Conservation (phyloP, 2,329 filamentous ascomycete genomes). For the Pyrenophora teres region DNA sequence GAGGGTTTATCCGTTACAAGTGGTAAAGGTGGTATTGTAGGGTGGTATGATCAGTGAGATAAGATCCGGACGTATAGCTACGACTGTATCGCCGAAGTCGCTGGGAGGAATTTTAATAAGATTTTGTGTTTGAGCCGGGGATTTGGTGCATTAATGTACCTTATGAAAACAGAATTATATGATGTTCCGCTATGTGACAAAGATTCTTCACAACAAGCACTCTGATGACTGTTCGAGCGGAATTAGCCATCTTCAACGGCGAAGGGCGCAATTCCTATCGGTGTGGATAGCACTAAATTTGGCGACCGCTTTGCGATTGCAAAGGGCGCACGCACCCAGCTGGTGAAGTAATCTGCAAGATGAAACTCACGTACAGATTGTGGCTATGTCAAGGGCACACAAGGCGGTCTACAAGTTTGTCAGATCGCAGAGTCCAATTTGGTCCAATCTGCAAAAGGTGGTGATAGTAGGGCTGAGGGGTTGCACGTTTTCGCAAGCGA, state of each 20-base stretch:
- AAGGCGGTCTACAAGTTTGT: constrained; percentile 1
- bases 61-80: too few relatives aligned
- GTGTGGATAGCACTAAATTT: neutral
- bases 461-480: constrained; percentile 12
- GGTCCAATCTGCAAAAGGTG: neutral
- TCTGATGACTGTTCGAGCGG: constrained; percentile 16
- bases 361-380: constrained; percentile 4
- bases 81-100: too few relatives aligned
- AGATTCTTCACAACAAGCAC: constrained; percentile 7
- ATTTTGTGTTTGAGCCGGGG: neutral
- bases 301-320: neutral
- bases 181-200: neutral
- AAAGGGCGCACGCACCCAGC: constrained; percentile 8
- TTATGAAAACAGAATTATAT: neutral
- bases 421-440: neutral
- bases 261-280: constrained; percentile 6
- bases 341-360: neutral
- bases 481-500: constrained; percentile 14
- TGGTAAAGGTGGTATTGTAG: too few relatives aligned
- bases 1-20: too few relatives aligned
- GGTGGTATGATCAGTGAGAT: too few relatives aligned
- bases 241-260: constrained; percentile 8
- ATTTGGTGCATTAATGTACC: neutral
- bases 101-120: too few relatives aligned
- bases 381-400: neutral